Percentiles rank a stretch among this genome's conserved stretches.
Evolutionary conservation across 2,329 filamentous ascomycete species (phyloP).

Genomic region (Curvularia sp.): DNA sequence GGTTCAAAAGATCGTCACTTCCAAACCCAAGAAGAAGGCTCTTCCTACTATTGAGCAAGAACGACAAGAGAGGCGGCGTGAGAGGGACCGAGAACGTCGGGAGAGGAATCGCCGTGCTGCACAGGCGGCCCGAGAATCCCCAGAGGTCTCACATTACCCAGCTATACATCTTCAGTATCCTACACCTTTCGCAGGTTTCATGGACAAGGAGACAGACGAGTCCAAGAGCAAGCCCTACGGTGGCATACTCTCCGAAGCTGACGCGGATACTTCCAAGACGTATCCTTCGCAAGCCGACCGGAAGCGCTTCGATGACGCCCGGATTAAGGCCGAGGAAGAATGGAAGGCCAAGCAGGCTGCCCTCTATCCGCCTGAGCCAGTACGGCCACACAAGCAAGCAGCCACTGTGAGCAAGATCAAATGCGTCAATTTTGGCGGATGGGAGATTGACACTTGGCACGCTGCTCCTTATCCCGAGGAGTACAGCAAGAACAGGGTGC

Average conservation of each 20-base stretch:
- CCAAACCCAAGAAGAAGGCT: slow-evolving; percentile 62
- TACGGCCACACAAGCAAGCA: slow-evolving; percentile 66
- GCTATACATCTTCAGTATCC: slow-evolving; percentile 70
- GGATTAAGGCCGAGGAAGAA: slow-evolving; percentile 88
- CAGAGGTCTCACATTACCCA: slow-evolving; percentile 62
- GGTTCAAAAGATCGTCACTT: slow-evolving; percentile 66
- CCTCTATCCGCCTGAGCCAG: slow-evolving; percentile 72
- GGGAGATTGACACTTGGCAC: slow-evolving; percentile 99
- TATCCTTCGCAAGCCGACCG: slow-evolving; percentile 82
- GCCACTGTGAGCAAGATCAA: slow-evolving; percentile 95
- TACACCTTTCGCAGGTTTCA: slow-evolving; percentile 85
- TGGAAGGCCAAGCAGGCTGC: slow-evolving; percentile 75
- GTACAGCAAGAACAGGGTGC: slow-evolving; percentile 92
- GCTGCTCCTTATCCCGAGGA: slow-evolving; percentile 97
- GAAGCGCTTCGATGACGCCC: slow-evolving; percentile 85
- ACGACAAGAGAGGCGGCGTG: slow-evolving; percentile 42
- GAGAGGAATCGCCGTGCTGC: slow-evolving; percentile 58
- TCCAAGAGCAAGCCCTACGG: slow-evolving; percentile 93
- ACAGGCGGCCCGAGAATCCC: slow-evolving; percentile 49
- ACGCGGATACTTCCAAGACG: slow-evolving; percentile 91
- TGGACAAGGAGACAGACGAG: slow-evolving; percentile 88
- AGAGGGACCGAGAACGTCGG: slow-evolving; percentile 49
- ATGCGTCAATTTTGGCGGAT: slow-evolving; percentile 96
- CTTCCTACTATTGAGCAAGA: slow-evolving; percentile 41
- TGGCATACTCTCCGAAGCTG: slow-evolving; percentile 84